Conservation (phyloP, 192 early-diverging fungal species). For the Podila minutissima region DNA sequence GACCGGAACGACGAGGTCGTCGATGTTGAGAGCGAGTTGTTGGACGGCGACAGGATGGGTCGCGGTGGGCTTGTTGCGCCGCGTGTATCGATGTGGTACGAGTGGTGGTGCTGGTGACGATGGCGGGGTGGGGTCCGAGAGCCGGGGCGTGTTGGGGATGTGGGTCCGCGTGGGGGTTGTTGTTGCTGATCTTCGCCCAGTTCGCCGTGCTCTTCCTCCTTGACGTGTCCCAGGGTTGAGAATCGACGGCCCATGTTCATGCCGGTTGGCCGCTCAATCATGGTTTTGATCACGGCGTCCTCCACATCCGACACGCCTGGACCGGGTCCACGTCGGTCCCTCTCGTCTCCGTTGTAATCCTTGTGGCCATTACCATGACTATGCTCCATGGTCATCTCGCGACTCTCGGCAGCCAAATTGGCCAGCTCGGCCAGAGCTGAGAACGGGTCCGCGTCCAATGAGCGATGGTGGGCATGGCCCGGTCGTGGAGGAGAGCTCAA, state of each 20-base stretch:
- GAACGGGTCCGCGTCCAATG: conserved; percentile 35
- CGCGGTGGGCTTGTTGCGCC: neutral
- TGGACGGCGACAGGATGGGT: neutral
- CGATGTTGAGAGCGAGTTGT: neutral
- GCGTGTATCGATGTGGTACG: conserved; percentile 38
- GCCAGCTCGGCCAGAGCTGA: conserved; percentile 43
- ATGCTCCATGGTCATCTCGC: conserved; percentile 10
- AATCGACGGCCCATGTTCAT: conserved; percentile 27
- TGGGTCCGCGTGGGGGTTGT: neutral
- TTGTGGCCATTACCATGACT: neutral
- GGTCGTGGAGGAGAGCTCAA: neutral
- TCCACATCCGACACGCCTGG: conserved; percentile 22
- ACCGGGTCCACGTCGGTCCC: neutral
- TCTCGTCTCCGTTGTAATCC: conserved; percentile 17
- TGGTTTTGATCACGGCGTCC: conserved; percentile 42
- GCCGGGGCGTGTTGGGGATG: neutral
- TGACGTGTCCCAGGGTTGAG: conserved; percentile 43
- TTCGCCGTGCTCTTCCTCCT: conserved; percentile 44
- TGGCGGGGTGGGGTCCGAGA: neutral
- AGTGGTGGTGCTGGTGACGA: conserved; percentile 21
- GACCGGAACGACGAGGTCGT: neutral
- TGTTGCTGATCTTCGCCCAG: neutral
- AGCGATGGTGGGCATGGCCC: conserved; percentile 45
- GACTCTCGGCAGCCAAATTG: conserved; percentile 35
- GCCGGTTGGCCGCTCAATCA: conserved; percentile 26